Evolutionary conservation across 129 eudicot genomes (phyloP), one percentile per base, ranked within the genome.

Genomic region (Pseudognaphalium luteoalbum): DNA sequence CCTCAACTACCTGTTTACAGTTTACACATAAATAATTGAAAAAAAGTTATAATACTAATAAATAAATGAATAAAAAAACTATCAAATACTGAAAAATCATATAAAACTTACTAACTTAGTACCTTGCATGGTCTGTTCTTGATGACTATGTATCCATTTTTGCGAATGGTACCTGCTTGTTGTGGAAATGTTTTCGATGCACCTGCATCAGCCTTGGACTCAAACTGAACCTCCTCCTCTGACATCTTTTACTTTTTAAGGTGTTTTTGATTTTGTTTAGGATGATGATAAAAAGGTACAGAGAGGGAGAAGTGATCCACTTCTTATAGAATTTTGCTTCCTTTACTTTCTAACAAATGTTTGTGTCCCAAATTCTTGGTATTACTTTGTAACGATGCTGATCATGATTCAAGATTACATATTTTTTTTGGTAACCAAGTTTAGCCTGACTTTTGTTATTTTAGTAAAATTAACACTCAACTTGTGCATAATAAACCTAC

Each of bases 111-210:
- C 0, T 50, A 47, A 47, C 54, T 3, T 32, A 32, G 6, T 50
- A 54, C 60, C 90, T 86, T 86, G 85, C 83, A 83, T 6, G 90
- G 90, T 62, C 87, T 80, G 74, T 58, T 66, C 72, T 86, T 86
- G 85, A 86, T 86, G 81, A 83, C 83, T 33, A 86, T 74, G 76
- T 80, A 83, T 16, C 83, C 90, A n/a, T 81, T 83, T 75, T 76
- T 86, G 33, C 90, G 85, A 25, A 86, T 83, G 73, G 87, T 86
- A 3, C 90, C 90, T 41, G 87, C 90, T 66, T 86, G 87, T 77
- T 86, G 87, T 5, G 90, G 90, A 68, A 17, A 86, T 9, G 90
- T 86, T 67, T 86, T 86, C 29, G 90, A 86, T 14, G 87, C 90
- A 6, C 90, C 90, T 0, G 87, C 87, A 58, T 86, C 87, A 37